Percentiles rank a stretch among this genome's conserved stretches.
Evolutionary conservation across 2,329 filamentous ascomycete species (phyloP).

Genomic region (Parafenestella ontariensis): DNA sequence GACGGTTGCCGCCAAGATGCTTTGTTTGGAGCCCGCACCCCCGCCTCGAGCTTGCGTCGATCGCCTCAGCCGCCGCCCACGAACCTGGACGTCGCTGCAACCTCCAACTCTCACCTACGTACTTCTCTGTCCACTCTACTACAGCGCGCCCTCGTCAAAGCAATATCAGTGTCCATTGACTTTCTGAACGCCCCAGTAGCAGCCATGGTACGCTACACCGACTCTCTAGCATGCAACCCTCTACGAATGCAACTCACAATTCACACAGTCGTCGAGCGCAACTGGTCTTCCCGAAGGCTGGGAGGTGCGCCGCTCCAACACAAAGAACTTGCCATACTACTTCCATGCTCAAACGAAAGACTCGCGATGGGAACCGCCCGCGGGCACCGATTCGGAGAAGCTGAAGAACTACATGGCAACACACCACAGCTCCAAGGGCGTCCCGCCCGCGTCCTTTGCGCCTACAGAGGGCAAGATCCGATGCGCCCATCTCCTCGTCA

Average conservation of each 20-base stretch:
- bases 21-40: slow-evolving; percentile 21
- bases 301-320: slow-evolving; percentile 98
- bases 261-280: slow-evolving; percentile 35
- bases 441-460: slow-evolving; percentile 48
- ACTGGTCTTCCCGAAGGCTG: slow-evolving; percentile 80
- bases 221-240: slow-evolving; percentile 1
- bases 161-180: background rate
- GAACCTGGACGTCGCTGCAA: slow-evolving; percentile 17
- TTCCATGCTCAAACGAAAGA: slow-evolving; percentile 88
- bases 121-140: slow-evolving; percentile 3
- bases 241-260: slow-evolving; percentile 26
- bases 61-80: slow-evolving; percentile 22
- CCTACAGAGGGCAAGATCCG: slow-evolving; percentile 79
- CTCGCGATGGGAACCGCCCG: slow-evolving; percentile 93
- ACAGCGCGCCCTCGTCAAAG: slow-evolving; percentile 1
- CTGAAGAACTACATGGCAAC: slow-evolving; percentile 93
- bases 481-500: slow-evolving; percentile 89
- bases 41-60: slow-evolving; percentile 31
- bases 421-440: slow-evolving; percentile 72
- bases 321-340: slow-evolving; percentile 98
- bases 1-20: slow-evolving; percentile 1
- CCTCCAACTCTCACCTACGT: slow-evolving; percentile 8
- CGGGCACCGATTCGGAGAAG: slow-evolving; percentile 86
- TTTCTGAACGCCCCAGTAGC: background rate
- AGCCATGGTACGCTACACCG: slow-evolving; percentile 37